Evolutionary conservation across 768 basidiomycete species (phyloP), one percentile per base, ranked within the genome.

Genomic region (Auricularia sp.): DNA sequence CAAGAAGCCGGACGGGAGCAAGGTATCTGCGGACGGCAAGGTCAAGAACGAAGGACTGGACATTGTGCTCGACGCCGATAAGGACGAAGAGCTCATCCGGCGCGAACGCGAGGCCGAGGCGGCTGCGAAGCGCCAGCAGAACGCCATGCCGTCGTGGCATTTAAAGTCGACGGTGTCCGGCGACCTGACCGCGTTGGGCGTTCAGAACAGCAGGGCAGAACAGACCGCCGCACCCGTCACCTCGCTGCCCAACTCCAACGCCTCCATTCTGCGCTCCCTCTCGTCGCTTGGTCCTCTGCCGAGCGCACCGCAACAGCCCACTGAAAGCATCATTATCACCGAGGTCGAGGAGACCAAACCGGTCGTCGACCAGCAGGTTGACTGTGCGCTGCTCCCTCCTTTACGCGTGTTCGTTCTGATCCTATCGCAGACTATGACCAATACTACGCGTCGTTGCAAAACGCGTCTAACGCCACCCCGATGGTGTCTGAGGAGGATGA

Each of bases 161-260:
- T 82, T 94, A 69, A 90, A 92, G 75, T 95, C 93, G 72, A 99
- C 97, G 2, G 93, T 99, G 66, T 87, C 93, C 3, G 93, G 94
- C 8, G 90, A 95, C 68, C 77, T 93, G 66, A 97, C 96, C 0
- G 88, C 91, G 23, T 79, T 95, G 47, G 93, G 93, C 21, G 82
- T 90, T 64, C 83, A 86, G 69, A 89, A 91, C 72, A 64, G 75
- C 80, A 33, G 81, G 81, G 63, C 53, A 62, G 71, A 72, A 59
- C 70, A 67, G 12, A 75, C 69, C 42, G 59, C 68, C 47, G 71
- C 71, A n/a, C 59, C 65, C 53, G 68, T 62, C 68, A 65, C 64
- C 65, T 67, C 64, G 64, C 79, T 35, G 77, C 75, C 56, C 16
- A 14, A 59, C 65, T 83, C 84, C 39, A 88, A 87, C 69, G 90